A percentile compares a stretch with the other conserved stretches of the same genome.
Evolutionary conservation across 352 stramenopile species (phyloP).

Genomic region (Globisporangium lucens): DNA sequence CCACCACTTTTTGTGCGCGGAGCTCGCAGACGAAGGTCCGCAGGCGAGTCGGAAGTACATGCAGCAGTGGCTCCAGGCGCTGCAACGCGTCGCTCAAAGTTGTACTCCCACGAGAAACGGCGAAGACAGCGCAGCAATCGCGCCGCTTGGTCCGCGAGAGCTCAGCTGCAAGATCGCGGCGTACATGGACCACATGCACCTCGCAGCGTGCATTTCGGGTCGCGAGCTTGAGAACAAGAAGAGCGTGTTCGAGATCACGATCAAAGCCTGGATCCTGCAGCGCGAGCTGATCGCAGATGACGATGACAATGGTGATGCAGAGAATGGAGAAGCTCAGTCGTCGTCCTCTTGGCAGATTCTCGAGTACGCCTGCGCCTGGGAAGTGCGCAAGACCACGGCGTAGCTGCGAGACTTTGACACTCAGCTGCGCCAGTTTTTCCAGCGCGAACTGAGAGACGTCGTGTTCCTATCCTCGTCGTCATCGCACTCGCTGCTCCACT

Average conservation of each 20-base stretch:
- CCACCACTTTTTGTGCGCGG: constrained; percentile 61
- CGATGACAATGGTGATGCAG: constrained; percentile 6
- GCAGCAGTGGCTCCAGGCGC: constrained; percentile 46
- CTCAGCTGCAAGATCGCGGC: constrained; percentile 37
- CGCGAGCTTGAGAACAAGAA: constrained; percentile 23
- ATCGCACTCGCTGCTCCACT: constrained; percentile 24
- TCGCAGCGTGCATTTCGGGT: constrained; percentile 38
- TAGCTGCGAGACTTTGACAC: constrained; percentile 54
- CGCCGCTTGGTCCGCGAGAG: constrained; percentile 28
- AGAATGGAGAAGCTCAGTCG: background rate
- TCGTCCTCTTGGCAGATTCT: constrained; percentile 50
- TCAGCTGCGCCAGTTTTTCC: constrained; percentile 43
- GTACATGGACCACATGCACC: constrained; percentile 51
- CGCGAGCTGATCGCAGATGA: constrained; percentile 38
- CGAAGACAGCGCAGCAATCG: background rate
- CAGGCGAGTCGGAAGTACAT: constrained; percentile 41
- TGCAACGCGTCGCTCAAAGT: constrained; percentile 20
- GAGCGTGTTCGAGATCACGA: constrained; percentile 47
- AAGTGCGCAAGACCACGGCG: constrained; percentile 36
- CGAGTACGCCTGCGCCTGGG: constrained; percentile 64
- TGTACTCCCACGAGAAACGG: background rate
- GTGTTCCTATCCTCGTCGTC: constrained; percentile 34
- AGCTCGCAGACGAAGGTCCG: constrained; percentile 22
- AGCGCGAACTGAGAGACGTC: constrained; percentile 44
- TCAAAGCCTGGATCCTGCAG: constrained; percentile 61